These are phyloP conservation scores for Yamadazyma laniorum DNA, from an alignment of 805 yeast species.

Conservation along the genomic window DNA sequence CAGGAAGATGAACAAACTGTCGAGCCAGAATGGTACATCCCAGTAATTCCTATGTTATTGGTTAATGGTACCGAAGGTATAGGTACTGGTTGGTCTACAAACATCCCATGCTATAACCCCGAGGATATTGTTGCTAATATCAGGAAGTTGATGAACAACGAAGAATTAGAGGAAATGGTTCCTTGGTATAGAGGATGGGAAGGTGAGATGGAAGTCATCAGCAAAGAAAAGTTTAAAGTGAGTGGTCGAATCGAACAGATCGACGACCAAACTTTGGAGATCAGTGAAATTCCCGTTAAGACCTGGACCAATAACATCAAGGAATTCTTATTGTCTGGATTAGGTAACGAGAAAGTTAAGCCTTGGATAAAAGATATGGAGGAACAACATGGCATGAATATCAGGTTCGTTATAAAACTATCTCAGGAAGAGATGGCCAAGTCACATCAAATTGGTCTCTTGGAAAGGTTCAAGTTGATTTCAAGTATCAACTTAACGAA, in stretches of 20 bases:
- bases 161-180: conserved; percentile 65
- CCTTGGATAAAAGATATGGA: conserved; percentile 94
- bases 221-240: conserved; percentile 67
- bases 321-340: conserved; percentile 72
- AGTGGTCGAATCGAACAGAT: conserved; percentile 79
- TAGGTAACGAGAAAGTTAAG: conserved; percentile 70
- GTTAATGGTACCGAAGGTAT: conserved; percentile 98
- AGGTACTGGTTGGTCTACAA: conserved; percentile 98
- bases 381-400: conserved; percentile 85
- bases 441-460: conserved; percentile 68
- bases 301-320: conserved; percentile 92
- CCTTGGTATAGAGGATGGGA: conserved; percentile 98
- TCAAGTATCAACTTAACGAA: conserved; percentile 70
- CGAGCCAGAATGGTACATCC: conserved; percentile 94
- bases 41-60: conserved; percentile 90
- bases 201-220: conserved; percentile 68
- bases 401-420: conserved; percentile 75
- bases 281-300: conserved; percentile 88
- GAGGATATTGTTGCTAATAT: conserved; percentile 74
- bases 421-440: conserved; percentile 81
- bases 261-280: conserved; percentile 78
- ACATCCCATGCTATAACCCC: conserved; percentile 89
- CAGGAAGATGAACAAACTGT: conserved; percentile 93
- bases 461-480: conserved; percentile 78
- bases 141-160: conserved; percentile 67